Conservation (phyloP, 1,284 basidiomycete genomes). For the Puccinia novopanici region DNA sequence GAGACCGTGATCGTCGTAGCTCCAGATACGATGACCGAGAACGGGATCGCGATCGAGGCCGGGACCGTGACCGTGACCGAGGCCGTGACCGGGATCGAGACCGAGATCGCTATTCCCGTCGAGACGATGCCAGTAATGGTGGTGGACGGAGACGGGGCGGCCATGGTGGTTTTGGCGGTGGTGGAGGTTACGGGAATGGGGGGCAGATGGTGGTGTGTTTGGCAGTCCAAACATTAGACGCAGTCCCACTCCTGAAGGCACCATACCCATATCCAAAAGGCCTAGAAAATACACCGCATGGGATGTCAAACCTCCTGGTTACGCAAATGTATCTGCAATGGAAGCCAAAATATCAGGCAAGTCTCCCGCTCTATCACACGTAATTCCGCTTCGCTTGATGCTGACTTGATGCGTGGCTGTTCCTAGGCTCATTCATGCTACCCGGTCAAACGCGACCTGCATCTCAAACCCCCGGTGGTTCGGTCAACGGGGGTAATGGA, state of each 20-base stretch:
- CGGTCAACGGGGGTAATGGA: slow-evolving; percentile 39
- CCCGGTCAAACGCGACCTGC: slow-evolving; percentile 81
- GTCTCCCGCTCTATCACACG: background rate
- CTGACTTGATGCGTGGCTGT: background rate
- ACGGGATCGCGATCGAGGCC: slow-evolving; percentile 58
- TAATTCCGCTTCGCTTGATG: background rate
- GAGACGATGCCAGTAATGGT: slow-evolving; percentile 60
- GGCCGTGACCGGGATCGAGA: slow-evolving; percentile 53
- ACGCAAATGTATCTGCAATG: slow-evolving; percentile 88
- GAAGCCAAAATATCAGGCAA: slow-evolving; percentile 94
- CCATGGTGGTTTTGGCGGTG: slow-evolving; percentile 50
- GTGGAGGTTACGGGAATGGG: slow-evolving; percentile 58
- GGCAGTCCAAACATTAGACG: slow-evolving; percentile 73
- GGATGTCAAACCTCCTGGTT: slow-evolving; percentile 93
- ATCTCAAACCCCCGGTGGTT: slow-evolving; percentile 51
- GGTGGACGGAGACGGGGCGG: slow-evolving; percentile 60
- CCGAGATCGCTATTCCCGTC: slow-evolving; percentile 52
- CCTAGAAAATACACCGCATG: slow-evolving; percentile 85
- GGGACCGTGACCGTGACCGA: slow-evolving; percentile 57
- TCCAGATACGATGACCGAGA: slow-evolving; percentile 57
- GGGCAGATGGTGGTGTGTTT: slow-evolving; percentile 55
- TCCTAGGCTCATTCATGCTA: slow-evolving; percentile 80
- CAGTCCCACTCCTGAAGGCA: slow-evolving; percentile 86
- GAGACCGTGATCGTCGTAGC: slow-evolving; percentile 55
- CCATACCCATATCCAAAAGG: slow-evolving; percentile 78